phyloP scores from a whole-genome alignment of 1,284 basidiomycete genomes.

The Ceratobasidium sp. region DNA sequence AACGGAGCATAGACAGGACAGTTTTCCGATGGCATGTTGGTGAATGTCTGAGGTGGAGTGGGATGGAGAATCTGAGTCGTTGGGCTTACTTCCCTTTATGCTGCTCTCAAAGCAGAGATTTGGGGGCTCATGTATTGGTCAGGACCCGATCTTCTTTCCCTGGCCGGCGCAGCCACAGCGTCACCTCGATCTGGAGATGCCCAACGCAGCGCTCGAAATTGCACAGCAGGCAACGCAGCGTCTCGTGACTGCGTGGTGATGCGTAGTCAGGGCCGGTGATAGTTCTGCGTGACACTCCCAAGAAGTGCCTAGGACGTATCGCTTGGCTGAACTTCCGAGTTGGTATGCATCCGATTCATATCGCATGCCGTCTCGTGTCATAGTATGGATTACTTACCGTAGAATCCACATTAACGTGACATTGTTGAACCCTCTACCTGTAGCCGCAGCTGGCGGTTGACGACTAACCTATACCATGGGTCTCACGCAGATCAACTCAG shows the following conservation, averaged over 20 bases:
- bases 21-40: constrained; percentile 75
- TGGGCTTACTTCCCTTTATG: neutral
- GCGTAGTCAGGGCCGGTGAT: neutral
- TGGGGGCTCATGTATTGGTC: neutral
- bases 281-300: neutral
- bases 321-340: neutral
- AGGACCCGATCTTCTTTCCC: neutral
- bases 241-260: neutral
- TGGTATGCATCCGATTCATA: too few species aligned
- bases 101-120: neutral
- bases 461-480: neutral
- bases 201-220: neutral
- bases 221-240: neutral
- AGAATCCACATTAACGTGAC: too few species aligned
- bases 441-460: neutral
- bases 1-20: constrained; percentile 97
- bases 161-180: constrained; percentile 9
- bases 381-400: too few species aligned
- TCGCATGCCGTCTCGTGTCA: too few species aligned
- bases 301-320: neutral
- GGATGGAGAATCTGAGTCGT: neutral
- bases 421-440: too few species aligned
- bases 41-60: neutral
- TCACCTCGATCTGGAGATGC: neutral
- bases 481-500: neutral